Conservation (phyloP, 345 rosid species). For the Linum usitatissimum region DNA sequence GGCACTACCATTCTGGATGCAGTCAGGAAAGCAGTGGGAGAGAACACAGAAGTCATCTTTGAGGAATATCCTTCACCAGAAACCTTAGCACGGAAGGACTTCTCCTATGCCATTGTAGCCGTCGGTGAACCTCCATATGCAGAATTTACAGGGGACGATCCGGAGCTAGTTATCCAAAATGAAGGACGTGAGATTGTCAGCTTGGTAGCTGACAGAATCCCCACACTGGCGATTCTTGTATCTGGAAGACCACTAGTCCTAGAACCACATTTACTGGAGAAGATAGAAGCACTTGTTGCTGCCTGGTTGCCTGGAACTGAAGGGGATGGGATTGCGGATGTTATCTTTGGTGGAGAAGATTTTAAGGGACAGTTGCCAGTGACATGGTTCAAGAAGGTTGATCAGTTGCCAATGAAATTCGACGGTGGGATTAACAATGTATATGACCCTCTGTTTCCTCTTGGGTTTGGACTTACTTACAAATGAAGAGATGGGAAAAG, state of each 20-base stretch:
- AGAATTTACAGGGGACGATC: conserved; percentile 51
- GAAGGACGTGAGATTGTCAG: conserved; percentile 42
- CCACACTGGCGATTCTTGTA: conserved; percentile 51
- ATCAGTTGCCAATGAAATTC: conserved; percentile 6
- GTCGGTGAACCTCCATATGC: conserved; percentile 80
- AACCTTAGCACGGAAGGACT: conserved; percentile 32
- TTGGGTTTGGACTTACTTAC: conserved; percentile 6
- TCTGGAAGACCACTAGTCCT: conserved; percentile 70
- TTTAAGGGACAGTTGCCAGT: conserved; percentile 58
- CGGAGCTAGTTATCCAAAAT: conserved; percentile 49
- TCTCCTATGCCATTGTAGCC: conserved; percentile 59
- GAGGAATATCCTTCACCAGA: conserved; percentile 47
- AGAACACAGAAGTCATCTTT: conserved; percentile 49
- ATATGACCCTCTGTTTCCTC: conserved; percentile 6
- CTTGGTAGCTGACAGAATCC: conserved; percentile 43
- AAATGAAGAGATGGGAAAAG: not conserved
- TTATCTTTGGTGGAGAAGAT: conserved; percentile 52
- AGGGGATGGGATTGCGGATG: conserved; percentile 58
- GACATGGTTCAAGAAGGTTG: conserved; percentile 47
- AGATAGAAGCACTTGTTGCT: conserved; percentile 56
- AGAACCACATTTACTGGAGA: conserved; percentile 44
- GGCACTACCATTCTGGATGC: conserved; percentile 83
- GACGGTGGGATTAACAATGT: not conserved
- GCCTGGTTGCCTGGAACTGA: conserved; percentile 93
- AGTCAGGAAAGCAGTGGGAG: conserved; percentile 46